Conservation (phyloP, 352 stramenopile genomes). For the Globisporangium recalcitrans region DNA sequence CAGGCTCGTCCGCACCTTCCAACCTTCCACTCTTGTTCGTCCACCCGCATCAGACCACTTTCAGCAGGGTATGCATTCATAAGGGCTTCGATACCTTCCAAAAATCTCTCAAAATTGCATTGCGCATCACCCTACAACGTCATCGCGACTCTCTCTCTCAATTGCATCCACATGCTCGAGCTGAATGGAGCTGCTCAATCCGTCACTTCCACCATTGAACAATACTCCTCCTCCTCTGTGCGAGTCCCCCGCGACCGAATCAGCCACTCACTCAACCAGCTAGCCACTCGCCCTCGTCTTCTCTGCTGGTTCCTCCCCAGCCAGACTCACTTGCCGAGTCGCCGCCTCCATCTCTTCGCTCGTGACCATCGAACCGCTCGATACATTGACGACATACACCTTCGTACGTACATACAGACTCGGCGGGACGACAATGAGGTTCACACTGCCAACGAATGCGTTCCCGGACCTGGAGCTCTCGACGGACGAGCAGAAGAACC, state of each 20-base stretch:
- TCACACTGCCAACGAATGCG: slow-evolving; percentile 14
- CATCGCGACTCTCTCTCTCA: not conserved
- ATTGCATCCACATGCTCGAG: not conserved
- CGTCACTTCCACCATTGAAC: not conserved
- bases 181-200: not conserved
- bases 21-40: not conserved
- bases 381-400: no score
- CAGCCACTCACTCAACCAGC: not conserved
- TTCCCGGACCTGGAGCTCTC: slow-evolving; percentile 15
- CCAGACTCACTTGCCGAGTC: not conserved
- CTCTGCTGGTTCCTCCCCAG: not conserved
- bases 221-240: not conserved
- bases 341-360: not conserved
- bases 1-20: not conserved
- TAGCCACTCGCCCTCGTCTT: no score
- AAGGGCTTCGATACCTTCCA: not conserved
- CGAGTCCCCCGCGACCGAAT: not conserved
- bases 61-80: not conserved
- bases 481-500: slow-evolving; percentile 10
- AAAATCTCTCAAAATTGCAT: not conserved
- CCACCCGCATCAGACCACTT: no score
- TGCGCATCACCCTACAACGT: not conserved
- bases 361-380: slow-evolving; percentile 6
- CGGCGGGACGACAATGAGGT: slow-evolving; percentile 13
- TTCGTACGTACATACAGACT: no score